Percentiles rank a stretch among this genome's conserved stretches.
These are phyloP conservation scores for Cadophora sp. DNA, from an alignment of 2,329 filamentous ascomycete genomes.

Conservation along the genomic window DNA sequence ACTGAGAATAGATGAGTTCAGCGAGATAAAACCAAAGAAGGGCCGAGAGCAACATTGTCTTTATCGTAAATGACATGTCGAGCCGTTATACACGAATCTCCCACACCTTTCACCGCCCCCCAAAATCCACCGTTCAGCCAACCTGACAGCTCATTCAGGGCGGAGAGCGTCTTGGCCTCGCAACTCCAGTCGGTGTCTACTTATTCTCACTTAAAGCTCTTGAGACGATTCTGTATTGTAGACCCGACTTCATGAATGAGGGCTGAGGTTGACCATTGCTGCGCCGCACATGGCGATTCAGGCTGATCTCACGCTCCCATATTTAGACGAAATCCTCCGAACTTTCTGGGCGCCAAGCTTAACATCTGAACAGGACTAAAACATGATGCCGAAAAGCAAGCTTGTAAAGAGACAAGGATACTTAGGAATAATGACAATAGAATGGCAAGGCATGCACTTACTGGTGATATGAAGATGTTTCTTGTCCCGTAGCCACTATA, in stretches of 20 bases:
- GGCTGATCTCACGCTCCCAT: background rate
- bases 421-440: too few relatives aligned
- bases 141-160: background rate
- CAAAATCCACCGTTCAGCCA: background rate
- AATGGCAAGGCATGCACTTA: too few relatives aligned
- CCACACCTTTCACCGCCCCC: too few relatives aligned
- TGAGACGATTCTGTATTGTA: background rate
- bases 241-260: background rate
- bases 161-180: background rate
- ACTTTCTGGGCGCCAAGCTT: background rate
- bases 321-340: background rate
- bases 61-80: background rate
- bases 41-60: background rate
- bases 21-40: background rate
- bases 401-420: too few relatives aligned
- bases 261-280: background rate
- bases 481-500: too few relatives aligned
- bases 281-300: background rate
- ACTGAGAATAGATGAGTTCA: background rate
- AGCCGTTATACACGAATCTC: background rate
- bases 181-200: too few relatives aligned
- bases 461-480: too few relatives aligned
- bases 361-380: too few relatives aligned
- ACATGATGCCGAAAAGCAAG: too few relatives aligned
- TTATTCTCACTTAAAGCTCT: background rate